Base-by-base conservation (phyloP, 257 asterid species). In the Marsdenia floribunda region DNA sequence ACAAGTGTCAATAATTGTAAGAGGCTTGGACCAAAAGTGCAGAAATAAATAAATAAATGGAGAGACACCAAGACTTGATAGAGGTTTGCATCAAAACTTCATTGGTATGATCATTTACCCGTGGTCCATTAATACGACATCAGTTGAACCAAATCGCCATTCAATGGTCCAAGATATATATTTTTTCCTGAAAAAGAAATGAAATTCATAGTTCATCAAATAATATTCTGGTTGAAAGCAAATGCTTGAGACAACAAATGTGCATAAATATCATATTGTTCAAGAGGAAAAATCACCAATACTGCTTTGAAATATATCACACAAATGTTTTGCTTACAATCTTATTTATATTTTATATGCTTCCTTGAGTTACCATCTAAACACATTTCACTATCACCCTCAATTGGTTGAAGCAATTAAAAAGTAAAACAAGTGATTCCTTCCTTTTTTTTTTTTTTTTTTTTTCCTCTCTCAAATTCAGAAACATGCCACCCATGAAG, bases 91-190 rank as follows among this genome's bases (percentile, higher is more conserved):
- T 49, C 29, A 40, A 24, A 52, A 8, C 16, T 49, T 26, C 6
- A 70, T 26, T 24, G 73, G 49, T 0, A 15, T 60, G 58, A 33
- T 35, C 33, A 78, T 88, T 94, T 78, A 94, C 99, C 98, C 89
- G 22, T 94, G 96, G 78, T 94, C 93, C 67, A 83, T 81, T 59
- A 90, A 69, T 73, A 85, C 93, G 58, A 87, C 86, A 78, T 89
- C 90, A 16, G 96, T 90, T 33, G 85, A 85, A 86, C 88, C 87
- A 85, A 94, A 94, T 22, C 83, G 88, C 99, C 97, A 94, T 73
- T 92, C 98, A 26, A 89, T 80, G 19, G 97, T 94, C 98, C 99
- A 94, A n/a, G 89, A 87, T 84, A 94, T 90, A 70, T 73, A 80
- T 54, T 89, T 92, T 66, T 85, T 85, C 93, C 97, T 94, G 89